phyloP scores from a whole-genome alignment of 2,329 filamentous ascomycete species.

The Plectosphaerella cucumerina region DNA sequence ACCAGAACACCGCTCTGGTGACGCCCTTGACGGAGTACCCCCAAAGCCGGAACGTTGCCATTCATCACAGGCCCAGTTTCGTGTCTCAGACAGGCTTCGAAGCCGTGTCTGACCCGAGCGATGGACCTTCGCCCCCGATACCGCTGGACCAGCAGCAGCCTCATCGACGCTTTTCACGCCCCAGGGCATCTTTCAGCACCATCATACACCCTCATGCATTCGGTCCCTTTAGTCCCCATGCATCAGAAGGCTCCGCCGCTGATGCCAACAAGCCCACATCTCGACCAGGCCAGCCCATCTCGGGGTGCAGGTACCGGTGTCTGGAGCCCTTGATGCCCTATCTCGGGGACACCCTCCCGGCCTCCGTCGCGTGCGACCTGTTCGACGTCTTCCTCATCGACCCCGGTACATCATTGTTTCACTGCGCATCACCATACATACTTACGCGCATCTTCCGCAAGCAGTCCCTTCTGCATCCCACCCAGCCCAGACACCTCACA shows the following conservation, averaged over 20 bases:
- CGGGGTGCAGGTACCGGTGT: conserved; percentile 32
- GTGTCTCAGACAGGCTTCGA: neutral
- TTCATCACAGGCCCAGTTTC: neutral
- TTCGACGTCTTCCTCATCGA: conserved; percentile 44
- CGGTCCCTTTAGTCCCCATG: conserved; percentile 1
- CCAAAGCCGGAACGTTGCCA: neutral
- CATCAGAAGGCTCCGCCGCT: neutral
- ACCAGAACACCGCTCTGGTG: neutral
- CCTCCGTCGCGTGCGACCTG: conserved; percentile 39
- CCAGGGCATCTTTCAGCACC: conserved; percentile 1
- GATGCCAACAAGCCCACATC: neutral
- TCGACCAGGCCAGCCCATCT: neutral
- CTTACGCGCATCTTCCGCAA: conserved; percentile 41
- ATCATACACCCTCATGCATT: neutral
- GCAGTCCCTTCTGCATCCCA: conserved; percentile 34
- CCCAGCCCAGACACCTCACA: conserved; percentile 33
- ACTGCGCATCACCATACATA: conserved; percentile 42
- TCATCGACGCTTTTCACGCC: neutral
- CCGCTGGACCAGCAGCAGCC: neutral
- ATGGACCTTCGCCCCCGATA: neutral
- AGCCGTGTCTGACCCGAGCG: conserved; percentile 7
- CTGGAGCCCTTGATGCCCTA: conserved; percentile 35
- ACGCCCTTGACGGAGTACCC: neutral
- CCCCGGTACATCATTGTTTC: conserved; percentile 36
- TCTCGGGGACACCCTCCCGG: conserved; percentile 31